These are phyloP conservation scores for Nyctanthes arbortristis DNA, from an alignment of 257 asterid genomes.

Conservation along the genomic window DNA sequence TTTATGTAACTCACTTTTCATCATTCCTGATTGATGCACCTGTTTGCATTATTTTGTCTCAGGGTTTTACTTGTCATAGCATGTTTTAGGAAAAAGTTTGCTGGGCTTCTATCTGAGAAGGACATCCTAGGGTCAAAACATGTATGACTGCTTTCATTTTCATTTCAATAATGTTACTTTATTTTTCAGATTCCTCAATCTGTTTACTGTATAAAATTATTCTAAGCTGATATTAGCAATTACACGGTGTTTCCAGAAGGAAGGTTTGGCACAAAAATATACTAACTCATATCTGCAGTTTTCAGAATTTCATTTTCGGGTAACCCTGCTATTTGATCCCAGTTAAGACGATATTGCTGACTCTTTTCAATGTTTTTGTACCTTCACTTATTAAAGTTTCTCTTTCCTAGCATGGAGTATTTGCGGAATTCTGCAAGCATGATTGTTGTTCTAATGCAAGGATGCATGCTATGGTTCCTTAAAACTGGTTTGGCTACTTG, in stretches of 20 bases:
- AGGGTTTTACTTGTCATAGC: conserved; percentile 75
- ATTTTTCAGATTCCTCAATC: conserved; percentile 5
- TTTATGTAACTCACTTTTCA: background rate
- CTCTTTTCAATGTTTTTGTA: conserved; percentile 10
- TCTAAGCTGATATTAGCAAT: conserved; percentile 45
- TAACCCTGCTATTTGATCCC: conserved; percentile 30
- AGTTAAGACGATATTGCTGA: conserved; percentile 4
- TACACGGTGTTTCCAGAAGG: conserved; percentile 79
- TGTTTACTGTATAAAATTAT: conserved; percentile 19
- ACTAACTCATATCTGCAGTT: conserved; percentile 50
- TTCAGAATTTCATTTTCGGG: conserved; percentile 58
- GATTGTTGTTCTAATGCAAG: conserved; percentile 42
- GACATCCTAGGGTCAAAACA: conserved; percentile 80
- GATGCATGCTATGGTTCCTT: conserved; percentile 42
- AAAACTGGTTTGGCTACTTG: conserved; percentile 66
- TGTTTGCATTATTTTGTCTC: conserved; percentile 35
- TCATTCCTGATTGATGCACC: conserved; percentile 17
- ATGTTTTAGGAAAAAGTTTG: conserved; percentile 64
- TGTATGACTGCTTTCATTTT: conserved; percentile 40
- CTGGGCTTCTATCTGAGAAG: conserved; percentile 61
- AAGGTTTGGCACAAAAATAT: conserved; percentile 78
- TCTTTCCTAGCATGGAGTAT: conserved; percentile 63
- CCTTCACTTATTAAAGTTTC: conserved; percentile 15
- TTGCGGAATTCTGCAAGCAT: conserved; percentile 78
- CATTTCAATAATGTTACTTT: conserved; percentile 5